Conservation (phyloP, 306 rosid species). For the Hippophae rhamnoides region DNA sequence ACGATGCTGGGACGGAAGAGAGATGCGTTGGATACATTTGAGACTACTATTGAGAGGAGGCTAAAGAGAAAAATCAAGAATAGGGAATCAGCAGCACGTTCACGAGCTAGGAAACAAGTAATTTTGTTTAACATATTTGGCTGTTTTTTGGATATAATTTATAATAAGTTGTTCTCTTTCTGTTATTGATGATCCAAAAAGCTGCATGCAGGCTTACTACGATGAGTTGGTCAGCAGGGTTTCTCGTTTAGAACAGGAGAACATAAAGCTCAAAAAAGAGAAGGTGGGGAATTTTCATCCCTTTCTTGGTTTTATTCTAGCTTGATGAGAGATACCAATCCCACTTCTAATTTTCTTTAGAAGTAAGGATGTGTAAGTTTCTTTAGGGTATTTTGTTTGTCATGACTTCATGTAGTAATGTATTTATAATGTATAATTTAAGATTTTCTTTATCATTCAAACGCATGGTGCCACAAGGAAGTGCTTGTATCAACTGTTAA, state of each 20-base stretch:
- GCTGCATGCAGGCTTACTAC: constrained; percentile 46
- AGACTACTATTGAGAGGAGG: constrained; percentile 67
- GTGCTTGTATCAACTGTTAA: too few species aligned
- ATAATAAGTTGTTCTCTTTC: neutral
- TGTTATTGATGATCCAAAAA: constrained; percentile 12
- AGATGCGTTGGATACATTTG: constrained; percentile 45
- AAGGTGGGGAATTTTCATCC: constrained; percentile 31
- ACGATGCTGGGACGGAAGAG: constrained; percentile 41
- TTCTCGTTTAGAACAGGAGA: constrained; percentile 50
- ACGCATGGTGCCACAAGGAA: too few species aligned
- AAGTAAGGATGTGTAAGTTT: too few species aligned
- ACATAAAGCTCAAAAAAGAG: constrained; percentile 54
- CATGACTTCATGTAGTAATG: too few species aligned
- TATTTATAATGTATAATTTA: too few species aligned
- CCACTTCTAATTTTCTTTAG: too few species aligned
- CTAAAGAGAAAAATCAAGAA: constrained; percentile 78
- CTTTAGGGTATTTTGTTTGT: too few species aligned
- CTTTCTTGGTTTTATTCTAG: neutral
- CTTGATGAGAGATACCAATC: too few species aligned
- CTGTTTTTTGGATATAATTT: constrained; percentile 5
- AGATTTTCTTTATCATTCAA: too few species aligned
- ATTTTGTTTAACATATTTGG: neutral
- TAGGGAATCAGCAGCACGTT: constrained; percentile 84
- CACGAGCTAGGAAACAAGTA: constrained; percentile 88
- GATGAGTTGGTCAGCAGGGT: constrained; percentile 62